Base-by-base conservation (phyloP, 1,139 yeast genomes). In the Lipomyces yarrowii region DNA sequence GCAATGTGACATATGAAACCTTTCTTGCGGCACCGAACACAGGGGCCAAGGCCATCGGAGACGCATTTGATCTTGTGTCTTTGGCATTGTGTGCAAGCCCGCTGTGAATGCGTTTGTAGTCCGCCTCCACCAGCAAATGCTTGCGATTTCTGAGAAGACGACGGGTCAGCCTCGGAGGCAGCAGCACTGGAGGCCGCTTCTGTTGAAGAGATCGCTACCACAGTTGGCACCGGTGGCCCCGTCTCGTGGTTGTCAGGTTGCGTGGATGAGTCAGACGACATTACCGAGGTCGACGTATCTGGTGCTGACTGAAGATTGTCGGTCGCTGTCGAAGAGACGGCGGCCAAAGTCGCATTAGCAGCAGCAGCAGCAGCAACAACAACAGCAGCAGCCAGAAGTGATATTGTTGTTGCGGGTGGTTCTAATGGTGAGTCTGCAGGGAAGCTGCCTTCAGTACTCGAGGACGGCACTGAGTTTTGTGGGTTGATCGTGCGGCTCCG, bases 1-100 rank as follows among this genome's bases (percentile, higher is more conserved):
- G 69, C 67, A 30, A 65, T 63, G 21, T 51, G 61, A 30, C 69
- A 65, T n/a, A 55, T 6, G 32, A 63, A 58, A 11, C 67, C 69
- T 26, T 65, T 63, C 63, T 64, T 60, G 35, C 56, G 32, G 21
- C 69, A 65, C 23, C 69, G 69, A 21, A 53, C 59, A 56, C 69
- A 65, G 3, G 68, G 62, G 11, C 69, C 69, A 6, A 59, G 3
- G 21, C 60, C 64, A 15, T 54, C 57, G 7, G 56, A 35, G 4
- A 63, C 42, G 57, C 69, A 65, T 35, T 59, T 60, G 51, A 65
- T 65, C 56, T 65, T 65, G 54, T 65, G 69, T 10, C 60, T 57
- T 63, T 65, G 69, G 46, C 69, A 65, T 26, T 65, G 61, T 7
- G 69, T 65, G 56, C 69, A 65, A 10, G 69, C 69, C 4, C 69